A percentile compares a stretch with the other conserved stretches of the same genome.
Evolutionary conservation across 2,329 filamentous ascomycete genomes (phyloP).

Genomic region (Cladosporium austrohemisphaericum): DNA sequence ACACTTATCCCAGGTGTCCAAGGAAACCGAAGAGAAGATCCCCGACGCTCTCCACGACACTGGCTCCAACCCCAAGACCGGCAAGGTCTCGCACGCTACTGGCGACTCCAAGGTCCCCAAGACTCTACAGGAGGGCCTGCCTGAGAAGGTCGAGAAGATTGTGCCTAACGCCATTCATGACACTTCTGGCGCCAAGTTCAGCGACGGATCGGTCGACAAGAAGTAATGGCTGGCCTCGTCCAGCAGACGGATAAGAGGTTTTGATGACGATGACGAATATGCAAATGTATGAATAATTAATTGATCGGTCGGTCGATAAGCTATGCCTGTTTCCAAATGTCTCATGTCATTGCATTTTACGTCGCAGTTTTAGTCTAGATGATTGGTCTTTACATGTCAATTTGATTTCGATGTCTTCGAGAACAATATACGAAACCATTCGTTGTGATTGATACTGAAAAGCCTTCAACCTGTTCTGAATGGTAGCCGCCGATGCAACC

Average conservation of each 20-base stretch:
- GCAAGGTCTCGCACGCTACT: conserved; percentile 40
- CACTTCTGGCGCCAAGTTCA: conserved; percentile 27
- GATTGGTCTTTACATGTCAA: too few species aligned
- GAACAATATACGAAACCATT: too few species aligned
- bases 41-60: conserved; percentile 41
- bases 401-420: too few species aligned
- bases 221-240: too few species aligned
- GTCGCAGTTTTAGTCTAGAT: too few species aligned
- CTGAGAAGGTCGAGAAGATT: conserved; percentile 42
- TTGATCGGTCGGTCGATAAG: too few species aligned
- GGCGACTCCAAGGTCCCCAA: conserved; percentile 41
- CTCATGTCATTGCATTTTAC: too few species aligned
- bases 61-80: conserved; percentile 30
- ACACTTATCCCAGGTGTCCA: conserved; percentile 24
- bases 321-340: too few species aligned
- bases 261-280: too few species aligned
- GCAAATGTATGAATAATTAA: too few species aligned
- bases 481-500: conserved; percentile 72
- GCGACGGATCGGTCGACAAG: conserved; percentile 22
- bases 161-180: conserved; percentile 45
- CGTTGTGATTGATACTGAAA: too few species aligned
- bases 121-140: conserved; percentile 42
- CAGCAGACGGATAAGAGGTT: too few species aligned
- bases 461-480: conserved; percentile 48
- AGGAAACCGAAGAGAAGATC: conserved; percentile 38